Base-by-base conservation (phyloP, 140 eudicot genomes). In the Artemisia princeps region DNA sequence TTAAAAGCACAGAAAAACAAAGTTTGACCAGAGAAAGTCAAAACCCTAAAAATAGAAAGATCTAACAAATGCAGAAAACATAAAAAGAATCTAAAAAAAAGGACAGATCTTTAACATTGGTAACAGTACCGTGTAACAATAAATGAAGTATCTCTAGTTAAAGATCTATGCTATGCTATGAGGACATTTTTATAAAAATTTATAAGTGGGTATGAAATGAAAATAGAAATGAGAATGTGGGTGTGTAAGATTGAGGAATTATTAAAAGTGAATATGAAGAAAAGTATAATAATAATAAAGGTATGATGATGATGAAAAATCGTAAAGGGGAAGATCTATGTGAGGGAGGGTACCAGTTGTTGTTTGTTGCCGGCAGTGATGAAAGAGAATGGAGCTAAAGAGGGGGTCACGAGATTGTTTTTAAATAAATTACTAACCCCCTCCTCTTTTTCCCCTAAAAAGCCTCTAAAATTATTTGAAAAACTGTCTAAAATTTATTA, bases 361-460 rank as follows among this genome's bases (percentile, higher is more conserved):
- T 74, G 83, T 73, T 70, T 73, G 77, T 53, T 71, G 77, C 62
- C 81, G 59, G 70, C 76, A 65, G 44, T 37, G 44, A 37, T 37
- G 44, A 37, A 33, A 17, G 56, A 69, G 75, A 74, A 24, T 46
- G 17, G 65, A 55, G 79, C 64, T 55, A 28, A 17, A 46, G 66
- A 67, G 67, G 70, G 68, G 69, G 69, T 79, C 88, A 82, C 85
- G 78, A 85, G 86, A 68, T 37, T 17, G 60, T 77, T 74, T 79
- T 79, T 61, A 80, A 72, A 67, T 65, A 44, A 28, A 24, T 71
- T 24, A 70, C 33, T 26, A 26, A 8, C 48, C 30, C 57, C 26
- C 23, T 2, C 1, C 24, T 48, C 46, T n/a, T 58, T 26, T 13
- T 9, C 12, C 48, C 5, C 23, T 13, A 42, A 2, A 45, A 26